A percentile compares a stretch with the other conserved stretches of the same genome.
Evolutionary conservation across 2,329 filamentous ascomycete genomes (phyloP).

Genomic region (Neopestalotiopsis sp.): DNA sequence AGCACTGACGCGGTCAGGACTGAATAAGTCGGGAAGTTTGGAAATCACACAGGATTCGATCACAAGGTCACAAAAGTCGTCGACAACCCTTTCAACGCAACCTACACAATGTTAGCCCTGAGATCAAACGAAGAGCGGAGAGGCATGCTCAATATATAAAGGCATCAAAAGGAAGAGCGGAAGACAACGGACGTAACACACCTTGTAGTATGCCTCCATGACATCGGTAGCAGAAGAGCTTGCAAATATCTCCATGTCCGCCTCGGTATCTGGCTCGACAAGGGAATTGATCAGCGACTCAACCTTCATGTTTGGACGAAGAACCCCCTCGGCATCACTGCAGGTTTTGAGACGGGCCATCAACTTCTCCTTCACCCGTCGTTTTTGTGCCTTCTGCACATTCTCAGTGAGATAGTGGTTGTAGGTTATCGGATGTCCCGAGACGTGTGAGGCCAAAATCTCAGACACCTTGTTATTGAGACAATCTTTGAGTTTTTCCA

Average conservation of each 20-base stretch:
- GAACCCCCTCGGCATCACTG: background rate
- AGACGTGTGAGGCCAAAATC: slow-evolving; percentile 32
- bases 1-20: slow-evolving; percentile 26
- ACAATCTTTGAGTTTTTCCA: slow-evolving; percentile 26
- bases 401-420: slow-evolving; percentile 43
- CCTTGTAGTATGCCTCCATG: slow-evolving; percentile 25
- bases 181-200: slow-evolving; percentile 5
- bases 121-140: background rate
- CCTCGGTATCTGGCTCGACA: background rate
- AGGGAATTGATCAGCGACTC: background rate
- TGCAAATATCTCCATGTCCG: slow-evolving; percentile 17
- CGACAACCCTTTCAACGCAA: slow-evolving; percentile 33
- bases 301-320: background rate
- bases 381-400: slow-evolving; percentile 36
- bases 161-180: too few species aligned
- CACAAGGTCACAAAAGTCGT: slow-evolving; percentile 31
- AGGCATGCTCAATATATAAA: too few species aligned
- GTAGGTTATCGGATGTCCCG: slow-evolving; percentile 46
- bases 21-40: slow-evolving; percentile 29
- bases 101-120: slow-evolving; percentile 24
- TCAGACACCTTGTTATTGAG: slow-evolving; percentile 33
- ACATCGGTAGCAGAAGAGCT: slow-evolving; percentile 16
- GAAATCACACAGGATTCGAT: slow-evolving; percentile 32
- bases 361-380: background rate
- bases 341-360: background rate